Percentiles rank a stretch among this genome's conserved stretches.
Conservation (phyloP, 345 rosid species). For the Sonneratia caseolaris region DNA sequence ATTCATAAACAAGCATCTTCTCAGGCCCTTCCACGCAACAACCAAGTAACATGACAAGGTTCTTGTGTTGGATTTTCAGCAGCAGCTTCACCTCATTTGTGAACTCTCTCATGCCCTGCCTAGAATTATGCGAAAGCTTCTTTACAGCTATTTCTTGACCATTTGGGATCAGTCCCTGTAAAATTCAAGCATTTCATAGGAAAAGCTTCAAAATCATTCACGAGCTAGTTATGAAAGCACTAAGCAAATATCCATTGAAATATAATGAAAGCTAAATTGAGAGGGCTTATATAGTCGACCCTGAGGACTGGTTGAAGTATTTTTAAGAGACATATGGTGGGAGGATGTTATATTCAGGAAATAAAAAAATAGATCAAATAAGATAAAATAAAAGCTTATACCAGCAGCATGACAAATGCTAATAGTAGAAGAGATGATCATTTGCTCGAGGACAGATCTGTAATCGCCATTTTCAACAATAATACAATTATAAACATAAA, state of each 20-base stretch:
- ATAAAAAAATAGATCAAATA: no score
- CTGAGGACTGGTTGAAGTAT: no score
- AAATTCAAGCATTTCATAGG: background rate
- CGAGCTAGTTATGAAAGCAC: background rate
- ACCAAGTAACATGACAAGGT: slow-evolving; percentile 61
- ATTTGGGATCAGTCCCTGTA: slow-evolving; percentile 49
- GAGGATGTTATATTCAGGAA: no score
- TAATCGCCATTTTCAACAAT: background rate
- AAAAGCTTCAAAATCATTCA: background rate
- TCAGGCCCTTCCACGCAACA: slow-evolving; percentile 65
- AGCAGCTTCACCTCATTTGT: slow-evolving; percentile 63
- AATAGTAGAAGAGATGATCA: background rate
- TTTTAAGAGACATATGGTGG: background rate
- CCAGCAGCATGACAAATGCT: background rate
- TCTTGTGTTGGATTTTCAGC: slow-evolving; percentile 61
- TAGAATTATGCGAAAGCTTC: slow-evolving; percentile 44
- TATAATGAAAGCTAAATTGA: no score
- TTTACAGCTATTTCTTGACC: slow-evolving; percentile 72
- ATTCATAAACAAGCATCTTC: slow-evolving; percentile 76
- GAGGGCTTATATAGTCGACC: background rate
- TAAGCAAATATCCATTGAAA: no score
- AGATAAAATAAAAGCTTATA: background rate
- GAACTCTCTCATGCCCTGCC: slow-evolving; percentile 67
- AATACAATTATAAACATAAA: background rate
- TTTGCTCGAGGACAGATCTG: no score